Evolutionary conservation across 805 yeast species (phyloP), one percentile per base, ranked within the genome.

Genomic region (Yarrowia hollandica): DNA sequence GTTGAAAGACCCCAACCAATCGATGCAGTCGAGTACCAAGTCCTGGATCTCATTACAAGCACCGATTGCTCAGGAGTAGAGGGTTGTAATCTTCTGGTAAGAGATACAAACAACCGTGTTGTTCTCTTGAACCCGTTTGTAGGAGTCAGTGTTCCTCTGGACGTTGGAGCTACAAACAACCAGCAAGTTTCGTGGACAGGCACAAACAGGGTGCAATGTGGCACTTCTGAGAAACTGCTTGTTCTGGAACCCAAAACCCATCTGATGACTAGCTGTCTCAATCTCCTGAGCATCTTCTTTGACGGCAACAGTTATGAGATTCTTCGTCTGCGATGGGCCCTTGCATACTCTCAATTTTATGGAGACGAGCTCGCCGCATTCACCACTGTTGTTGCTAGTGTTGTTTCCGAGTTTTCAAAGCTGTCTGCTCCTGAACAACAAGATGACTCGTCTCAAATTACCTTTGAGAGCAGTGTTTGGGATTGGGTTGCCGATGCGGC

Each of bases 11-110:
- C 76, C 3, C 69, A 65, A 15, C 75, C 68, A 61, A 74, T 68
- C 26, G 73, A 44, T 54, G 68, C 72, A 42, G 68, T 64, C 62
- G 73, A 52, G 62, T 64, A 70, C 12, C 64, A 64, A 68, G 69
- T 61, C 68, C 34, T 70, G 66, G 70, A 71, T 66, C 10, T 65
- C 64, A 81, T 79, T 76, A 16, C 72, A 4, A 39, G 61, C 19
- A 18, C 46, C 1, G 28, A 39, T 8, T 21, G 79, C 38, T 68
- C 66, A n/a, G 57, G 46, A 14, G 71, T 68, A 38, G 41, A 66
- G 3, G 62, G 66, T 0, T 74, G 75, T 6, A 19, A 44, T 18
- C 21, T 65, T 4, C 25, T 64, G 7, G 25, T 65, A 2, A 58
- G 63, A 1, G 34, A 37, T 7, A 21, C 44, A 5, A 62, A 63